Base-by-base conservation (phyloP, 2,329 filamentous ascomycete species). In the Colletotrichum musicola region DNA sequence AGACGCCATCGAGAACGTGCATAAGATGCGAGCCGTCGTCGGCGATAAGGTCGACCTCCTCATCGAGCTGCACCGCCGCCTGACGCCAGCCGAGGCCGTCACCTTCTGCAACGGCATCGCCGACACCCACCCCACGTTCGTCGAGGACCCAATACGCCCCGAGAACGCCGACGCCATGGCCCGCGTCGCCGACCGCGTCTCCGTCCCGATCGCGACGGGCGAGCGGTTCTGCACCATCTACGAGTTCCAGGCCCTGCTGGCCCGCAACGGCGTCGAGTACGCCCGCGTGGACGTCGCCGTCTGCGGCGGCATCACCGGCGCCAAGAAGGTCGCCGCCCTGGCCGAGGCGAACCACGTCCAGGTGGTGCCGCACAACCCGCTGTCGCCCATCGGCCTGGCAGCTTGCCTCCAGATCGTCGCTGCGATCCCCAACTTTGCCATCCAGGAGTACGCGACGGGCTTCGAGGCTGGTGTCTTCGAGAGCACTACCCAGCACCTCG, bases 121-220 rank as follows among this genome's bases (percentile, higher is more conserved):
- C 42, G 42, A 46, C 42, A 46, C 42, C 12, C 42, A 46, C 42
- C 42, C 42, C 25, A 67, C 67, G 44, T 58, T 70, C 18, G 58
- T 70, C 22, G 68, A 70, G 55, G 68, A 70, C n/a, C 68, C 68
- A 4, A 67, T 70, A 50, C 59, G 63, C 2, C 62, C 68, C 10
- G 68, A 70, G 59, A 70, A 64, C 60, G 47, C 58, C 13, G 68
- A 64, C 20, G 68, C 62, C n/a, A 70, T 70, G 59, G 62, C 63
- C 13, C 64, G 62, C 27, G 59, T 70, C 16, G 59, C 68, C 3
- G 20, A 54, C 35, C 57, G 55, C 13, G 69, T 64, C 53, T 27
- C 50, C 16, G 55, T 61, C 6, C 69, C 69, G 9, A 56, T 71
- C 12, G 69, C n/a, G 5, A 60, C 60, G 0, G 69, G 64, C 10